Evolutionary conservation across 352 stramenopile species (phyloP).

Genomic region (Phytophthora tubulina): DNA sequence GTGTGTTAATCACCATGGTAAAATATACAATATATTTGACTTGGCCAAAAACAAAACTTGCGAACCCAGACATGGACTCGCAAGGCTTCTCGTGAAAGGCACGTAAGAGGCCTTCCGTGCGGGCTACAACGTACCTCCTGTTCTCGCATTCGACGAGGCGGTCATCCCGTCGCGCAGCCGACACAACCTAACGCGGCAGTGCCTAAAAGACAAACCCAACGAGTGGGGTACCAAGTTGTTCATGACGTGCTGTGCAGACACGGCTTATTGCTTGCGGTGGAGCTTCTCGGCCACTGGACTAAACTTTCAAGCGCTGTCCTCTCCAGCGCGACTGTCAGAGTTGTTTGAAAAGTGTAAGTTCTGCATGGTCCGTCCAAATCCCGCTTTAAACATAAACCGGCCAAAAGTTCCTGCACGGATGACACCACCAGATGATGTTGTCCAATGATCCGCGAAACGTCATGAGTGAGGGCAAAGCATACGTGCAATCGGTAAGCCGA

Average conservation of each 20-base stretch:
- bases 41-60: slow-evolving; percentile 17
- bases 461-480: slow-evolving; percentile 21
- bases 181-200: too few species aligned
- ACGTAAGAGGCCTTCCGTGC: too few species aligned
- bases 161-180: too few species aligned
- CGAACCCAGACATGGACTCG: slow-evolving; percentile 5
- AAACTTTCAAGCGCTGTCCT: slow-evolving; percentile 22
- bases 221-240: neutral
- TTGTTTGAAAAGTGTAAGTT: slow-evolving; percentile 33
- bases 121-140: too few species aligned
- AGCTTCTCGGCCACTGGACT: slow-evolving; percentile 11
- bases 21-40: slow-evolving; percentile 24
- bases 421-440: slow-evolving; percentile 3
- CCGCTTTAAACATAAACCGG: slow-evolving; percentile 20
- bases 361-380: slow-evolving; percentile 20
- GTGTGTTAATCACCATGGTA: neutral
- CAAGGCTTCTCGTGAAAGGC: too few species aligned
- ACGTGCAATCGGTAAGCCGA: slow-evolving; percentile 16
- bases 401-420: slow-evolving; percentile 23
- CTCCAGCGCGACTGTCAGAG: neutral
- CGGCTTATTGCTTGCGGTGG: slow-evolving; percentile 9
- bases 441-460: slow-evolving; percentile 22
- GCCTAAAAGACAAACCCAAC: neutral
- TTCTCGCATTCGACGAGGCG: too few species aligned
- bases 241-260: neutral